Evolutionary conservation across 2,329 filamentous ascomycete species (phyloP), one percentile per base, ranked within the genome.

Genomic region (Penicillium palitans): DNA sequence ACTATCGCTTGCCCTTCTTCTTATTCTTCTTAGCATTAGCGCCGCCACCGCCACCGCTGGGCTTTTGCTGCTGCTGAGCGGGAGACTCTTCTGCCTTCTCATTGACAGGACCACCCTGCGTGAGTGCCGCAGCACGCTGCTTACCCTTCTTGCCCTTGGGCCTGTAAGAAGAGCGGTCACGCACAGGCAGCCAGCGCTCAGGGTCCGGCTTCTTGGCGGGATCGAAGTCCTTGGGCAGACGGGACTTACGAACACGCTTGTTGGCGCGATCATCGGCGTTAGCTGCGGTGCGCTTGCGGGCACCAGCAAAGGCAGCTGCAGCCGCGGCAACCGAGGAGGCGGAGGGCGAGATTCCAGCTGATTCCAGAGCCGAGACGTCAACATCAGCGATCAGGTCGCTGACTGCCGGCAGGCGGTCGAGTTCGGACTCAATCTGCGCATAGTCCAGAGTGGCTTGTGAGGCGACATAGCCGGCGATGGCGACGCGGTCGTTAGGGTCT

Each of bases 91-190:
- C 80, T 83, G 86, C 72, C 51, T 90, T 88, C 62, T 93, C 90
- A 67, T 83, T 87, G 24, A 91, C 90, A 13, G 88, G 78, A 49
- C 93, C 93, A 60, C 95, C 95, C 74, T 98, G 95, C 9, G 91
- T 97, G 41, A 88, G 80, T 65, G 91, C 90, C 61, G 83, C 81
- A 5, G 86, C 87, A 78, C 89, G 89, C 83, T 92, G 89, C 82
- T 91, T 93, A 55, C 91, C 90, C 82, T 96, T 96, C 80, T 90
- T 92, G 6, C 92, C 92, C 79, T 95, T 96, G 8, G 93, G 92
- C 48, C 90, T 82, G 76, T 96, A 99, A 41, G 87, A 90, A 67
- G 90, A 95, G 57, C 95, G 84, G 73, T 99, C 95, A 52, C 90
- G 87, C 69, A 98, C 81, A 13, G 95, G 93, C 60, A 99, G 78